A percentile compares a stretch with the other conserved stretches of the same genome.
Evolutionary conservation across 306 rosid genomes (phyloP).

Genomic region (Cicer cuneatum): DNA sequence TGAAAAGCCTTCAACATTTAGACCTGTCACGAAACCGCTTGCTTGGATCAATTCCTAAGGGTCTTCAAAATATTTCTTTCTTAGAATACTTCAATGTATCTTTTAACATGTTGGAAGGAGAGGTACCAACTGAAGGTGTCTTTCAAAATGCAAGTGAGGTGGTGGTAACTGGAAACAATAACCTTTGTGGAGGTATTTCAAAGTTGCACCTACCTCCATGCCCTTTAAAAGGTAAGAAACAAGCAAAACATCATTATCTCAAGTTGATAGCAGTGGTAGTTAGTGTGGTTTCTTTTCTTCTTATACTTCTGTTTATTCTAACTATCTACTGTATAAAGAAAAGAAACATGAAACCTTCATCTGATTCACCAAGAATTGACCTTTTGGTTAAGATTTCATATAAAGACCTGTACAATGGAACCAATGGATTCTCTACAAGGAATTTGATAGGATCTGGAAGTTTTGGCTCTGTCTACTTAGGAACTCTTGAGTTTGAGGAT

Average conservation of each 20-base stretch:
- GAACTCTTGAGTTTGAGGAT: conserved; percentile 29
- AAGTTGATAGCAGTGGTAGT: conserved; percentile 22
- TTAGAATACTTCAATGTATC: conserved; percentile 48
- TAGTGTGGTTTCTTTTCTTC: conserved; percentile 34
- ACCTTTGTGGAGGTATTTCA: conserved; percentile 48
- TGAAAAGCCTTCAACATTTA: conserved; percentile 39
- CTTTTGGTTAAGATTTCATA: conserved; percentile 35
- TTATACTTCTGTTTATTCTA: neutral
- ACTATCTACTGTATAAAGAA: conserved; percentile 11
- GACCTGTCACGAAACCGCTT: conserved; percentile 51
- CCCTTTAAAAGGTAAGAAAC: conserved; percentile 13
- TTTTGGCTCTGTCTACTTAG: conserved; percentile 40
- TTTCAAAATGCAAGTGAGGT: conserved; percentile 43
- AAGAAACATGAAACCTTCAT: neutral
- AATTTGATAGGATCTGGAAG: conserved; percentile 42
- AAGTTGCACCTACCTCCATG: conserved; percentile 42
- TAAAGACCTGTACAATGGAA: conserved; percentile 30
- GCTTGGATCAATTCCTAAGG: conserved; percentile 49
- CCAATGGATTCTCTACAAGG: conserved; percentile 28
- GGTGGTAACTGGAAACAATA: conserved; percentile 30
- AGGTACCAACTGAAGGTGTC: conserved; percentile 49
- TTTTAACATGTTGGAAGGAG: conserved; percentile 53
- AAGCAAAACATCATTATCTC: conserved; percentile 14
- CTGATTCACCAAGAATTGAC: neutral
- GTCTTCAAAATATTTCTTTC: conserved; percentile 28